phyloP scores from a whole-genome alignment of 495 filamentous ascomycete species.

The Neurospora sp. region DNA sequence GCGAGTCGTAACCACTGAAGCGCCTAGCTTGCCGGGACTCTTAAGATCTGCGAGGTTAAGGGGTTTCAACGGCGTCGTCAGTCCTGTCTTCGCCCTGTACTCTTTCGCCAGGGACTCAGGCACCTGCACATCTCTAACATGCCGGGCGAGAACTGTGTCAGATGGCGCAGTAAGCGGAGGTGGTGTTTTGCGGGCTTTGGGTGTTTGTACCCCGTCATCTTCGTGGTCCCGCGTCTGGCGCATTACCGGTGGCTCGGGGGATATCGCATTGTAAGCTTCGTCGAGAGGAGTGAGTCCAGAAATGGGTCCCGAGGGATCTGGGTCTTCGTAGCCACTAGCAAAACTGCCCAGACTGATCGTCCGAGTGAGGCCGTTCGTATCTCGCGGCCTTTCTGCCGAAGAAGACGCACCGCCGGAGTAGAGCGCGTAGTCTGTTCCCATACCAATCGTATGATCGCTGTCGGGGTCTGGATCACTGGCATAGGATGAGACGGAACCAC shows the following conservation, averaged over 20 bases:
- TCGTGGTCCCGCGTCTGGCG: constrained; percentile 2
- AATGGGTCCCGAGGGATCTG: constrained; percentile 40
- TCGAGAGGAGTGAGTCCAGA: constrained; percentile 43
- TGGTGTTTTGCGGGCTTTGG: constrained; percentile 40
- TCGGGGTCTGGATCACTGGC: constrained; percentile 48
- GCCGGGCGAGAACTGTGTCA: constrained; percentile 80
- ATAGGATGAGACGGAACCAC: constrained; percentile 67
- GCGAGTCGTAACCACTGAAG: constrained; percentile 41
- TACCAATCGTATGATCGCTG: constrained; percentile 54
- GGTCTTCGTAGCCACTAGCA: constrained; percentile 80
- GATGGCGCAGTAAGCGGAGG: constrained; percentile 50
- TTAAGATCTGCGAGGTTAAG: constrained; percentile 46
- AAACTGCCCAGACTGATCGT: constrained; percentile 89
- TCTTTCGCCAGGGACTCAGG: constrained; percentile 82
- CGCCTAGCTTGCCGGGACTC: constrained; percentile 16
- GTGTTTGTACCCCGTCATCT: constrained; percentile 30
- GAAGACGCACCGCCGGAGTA: constrained; percentile 74
- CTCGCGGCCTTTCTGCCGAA: constrained; percentile 41
- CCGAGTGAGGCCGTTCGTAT: constrained; percentile 53
- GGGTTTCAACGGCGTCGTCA: constrained; percentile 43
- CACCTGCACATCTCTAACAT: constrained; percentile 78
- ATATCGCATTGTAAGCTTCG: constrained; percentile 30
- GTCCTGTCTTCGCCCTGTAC: constrained; percentile 52
- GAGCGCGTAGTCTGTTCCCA: constrained; percentile 77
- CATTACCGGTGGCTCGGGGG: constrained; percentile 16